Base-by-base conservation (phyloP, 2,329 filamentous ascomycete genomes). In the Apiospora rasikravindrae region DNA sequence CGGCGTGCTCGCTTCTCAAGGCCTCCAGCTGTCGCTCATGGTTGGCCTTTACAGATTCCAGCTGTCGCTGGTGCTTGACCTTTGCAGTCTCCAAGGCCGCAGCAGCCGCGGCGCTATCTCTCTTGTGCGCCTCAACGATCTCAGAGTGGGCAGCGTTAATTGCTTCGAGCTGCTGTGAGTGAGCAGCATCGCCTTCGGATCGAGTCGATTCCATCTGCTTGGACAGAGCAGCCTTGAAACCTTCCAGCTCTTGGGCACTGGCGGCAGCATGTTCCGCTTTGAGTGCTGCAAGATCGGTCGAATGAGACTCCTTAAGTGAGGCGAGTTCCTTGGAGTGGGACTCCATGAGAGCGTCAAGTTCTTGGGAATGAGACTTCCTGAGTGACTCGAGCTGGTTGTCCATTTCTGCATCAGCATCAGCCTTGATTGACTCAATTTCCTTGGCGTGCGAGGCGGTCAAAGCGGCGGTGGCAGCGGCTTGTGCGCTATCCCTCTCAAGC, bases 171-270 rank as follows among this genome's bases (percentile, higher is more conserved):
- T 73, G 70, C 29, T 72, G 68, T 0, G 70, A 71, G 69, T 79
- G 73, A 49, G 73, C 72, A 5, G 73, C 69, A 26, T 64, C 16
- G 24, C 78, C 67, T 19, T 74, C 73, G 22, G 71, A 72, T 72
- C 80, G 79, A 10, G 80, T 79, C 14, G 79, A 81, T 69, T 80
- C 78, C 2, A 80, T 71, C 69, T 81, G 79, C 67, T 81, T 81
- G 37, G 76, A 77, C 33, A 81, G 68, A 47, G 78, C 77, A 8
- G 77, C 76, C 72, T 79, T 77, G 73, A 81, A 80, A 7, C 75
- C 71, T n/a, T 79, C 78, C 4, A 81, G 71, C 70, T 80, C 79
- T 40, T 77, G 75, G 22, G 79, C 76, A 61, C 78, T 79, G 40
- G 77, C 77, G 29, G 76, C 74, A 49, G 79, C 77, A 69, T 81